A percentile compares a stretch with the other conserved stretches of the same genome.
phyloP scores from a whole-genome alignment of 2,329 filamentous ascomycete species.

The Rhynchosporium graminicola region DNA sequence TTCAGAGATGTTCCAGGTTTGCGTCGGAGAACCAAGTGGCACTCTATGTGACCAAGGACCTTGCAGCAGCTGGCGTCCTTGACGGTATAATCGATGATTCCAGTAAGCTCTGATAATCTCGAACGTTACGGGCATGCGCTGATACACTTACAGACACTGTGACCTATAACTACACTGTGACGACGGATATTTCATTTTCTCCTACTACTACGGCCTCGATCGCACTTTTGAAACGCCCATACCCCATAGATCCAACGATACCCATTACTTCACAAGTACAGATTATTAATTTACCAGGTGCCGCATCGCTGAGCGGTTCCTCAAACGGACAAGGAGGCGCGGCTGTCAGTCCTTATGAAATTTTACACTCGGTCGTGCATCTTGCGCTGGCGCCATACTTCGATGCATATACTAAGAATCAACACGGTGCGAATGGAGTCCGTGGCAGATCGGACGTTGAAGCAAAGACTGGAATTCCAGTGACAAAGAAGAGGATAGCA shows the following conservation, averaged over 20 bases:
- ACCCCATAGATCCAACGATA: slow-evolving; percentile 79
- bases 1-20: slow-evolving; percentile 86
- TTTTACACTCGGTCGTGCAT: slow-evolving; percentile 88
- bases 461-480: slow-evolving; percentile 89
- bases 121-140: slow-evolving; percentile 36
- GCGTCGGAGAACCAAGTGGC: slow-evolving; percentile 84
- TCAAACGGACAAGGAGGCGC: slow-evolving; percentile 69
- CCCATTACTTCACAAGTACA: slow-evolving; percentile 88
- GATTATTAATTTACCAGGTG: slow-evolving; percentile 87
- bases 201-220: slow-evolving; percentile 82
- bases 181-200: slow-evolving; percentile 77
- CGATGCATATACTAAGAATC: slow-evolving; percentile 88
- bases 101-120: slow-evolving; percentile 41
- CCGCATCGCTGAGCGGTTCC: slow-evolving; percentile 64
- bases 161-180: slow-evolving; percentile 75
- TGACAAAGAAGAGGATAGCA: slow-evolving; percentile 96
- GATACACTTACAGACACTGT: slow-evolving; percentile 44
- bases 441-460: slow-evolving; percentile 82
- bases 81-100: slow-evolving; percentile 39
- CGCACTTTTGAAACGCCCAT: slow-evolving; percentile 85
- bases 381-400: slow-evolving; percentile 94
- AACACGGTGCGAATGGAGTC: slow-evolving; percentile 64
- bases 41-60: slow-evolving; percentile 88
- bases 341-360: slow-evolving; percentile 82
- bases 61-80: slow-evolving; percentile 46